A percentile compares a stretch with the other conserved stretches of the same genome.
phyloP scores from a whole-genome alignment of 164 flowering plant genomes.

The Houttuynia cordata region DNA sequence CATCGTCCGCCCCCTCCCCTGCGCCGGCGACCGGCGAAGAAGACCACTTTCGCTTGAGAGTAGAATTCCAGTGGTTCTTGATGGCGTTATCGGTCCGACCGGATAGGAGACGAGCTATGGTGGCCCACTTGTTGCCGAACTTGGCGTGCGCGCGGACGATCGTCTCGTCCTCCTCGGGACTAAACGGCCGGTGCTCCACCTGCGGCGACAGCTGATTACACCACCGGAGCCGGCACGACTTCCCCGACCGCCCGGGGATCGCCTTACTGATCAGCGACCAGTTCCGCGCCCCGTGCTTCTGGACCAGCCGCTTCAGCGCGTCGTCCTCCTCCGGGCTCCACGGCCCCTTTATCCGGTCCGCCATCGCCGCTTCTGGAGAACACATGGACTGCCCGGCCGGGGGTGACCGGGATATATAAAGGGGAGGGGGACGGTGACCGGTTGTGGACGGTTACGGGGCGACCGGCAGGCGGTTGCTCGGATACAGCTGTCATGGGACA shows the following conservation, averaged over 20 bases:
- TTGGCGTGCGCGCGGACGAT: slow-evolving; percentile 63
- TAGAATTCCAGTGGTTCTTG: slow-evolving; percentile 92
- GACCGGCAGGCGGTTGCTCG: slow-evolving; percentile 12
- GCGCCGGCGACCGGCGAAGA: slow-evolving; percentile 6
- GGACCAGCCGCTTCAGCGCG: slow-evolving; percentile 44
- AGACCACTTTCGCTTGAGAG: slow-evolving; percentile 65
- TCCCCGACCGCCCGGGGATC: slow-evolving; percentile 86
- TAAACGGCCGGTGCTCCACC: slow-evolving; percentile 71
- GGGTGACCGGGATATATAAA: background rate
- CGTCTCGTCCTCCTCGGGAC: slow-evolving; percentile 66
- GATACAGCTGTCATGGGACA: slow-evolving; percentile 21
- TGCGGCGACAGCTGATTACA: slow-evolving; percentile 86
- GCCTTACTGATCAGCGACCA: slow-evolving; percentile 84
- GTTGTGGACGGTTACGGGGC: background rate
- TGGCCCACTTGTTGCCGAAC: slow-evolving; percentile 89
- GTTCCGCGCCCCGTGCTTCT: slow-evolving; percentile 70
- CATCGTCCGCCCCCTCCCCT: background rate
- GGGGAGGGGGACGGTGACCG: background rate
- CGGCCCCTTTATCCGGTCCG: slow-evolving; percentile 90
- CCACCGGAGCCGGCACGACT: slow-evolving; percentile 88
- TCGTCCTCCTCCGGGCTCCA: slow-evolving; percentile 96
- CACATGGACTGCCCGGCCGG: too few species aligned
- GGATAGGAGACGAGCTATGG: slow-evolving; percentile 61
- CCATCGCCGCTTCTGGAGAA: too few species aligned
- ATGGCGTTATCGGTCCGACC: slow-evolving; percentile 97